These are phyloP conservation scores for Rhododendron vialii DNA, from an alignment of 148 eudicot species.

Conservation along the genomic window DNA sequence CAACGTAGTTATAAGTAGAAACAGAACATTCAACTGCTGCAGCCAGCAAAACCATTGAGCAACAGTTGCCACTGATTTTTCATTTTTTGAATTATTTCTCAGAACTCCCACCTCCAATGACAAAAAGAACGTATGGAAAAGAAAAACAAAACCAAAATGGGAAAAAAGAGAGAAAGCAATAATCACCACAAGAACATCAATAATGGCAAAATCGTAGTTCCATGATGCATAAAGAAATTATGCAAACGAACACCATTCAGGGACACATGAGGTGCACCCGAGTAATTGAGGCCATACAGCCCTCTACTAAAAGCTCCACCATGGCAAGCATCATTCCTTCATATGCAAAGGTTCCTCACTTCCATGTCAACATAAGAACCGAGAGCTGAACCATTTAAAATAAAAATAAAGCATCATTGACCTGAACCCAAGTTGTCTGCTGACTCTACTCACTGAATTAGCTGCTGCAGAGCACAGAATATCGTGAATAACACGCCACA, in stretches of 20 bases:
- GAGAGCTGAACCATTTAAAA: background rate
- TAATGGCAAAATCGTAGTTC: background rate
- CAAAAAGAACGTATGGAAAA: background rate
- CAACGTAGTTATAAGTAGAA: constrained; percentile 1
- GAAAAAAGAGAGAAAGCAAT: background rate
- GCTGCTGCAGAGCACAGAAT: background rate
- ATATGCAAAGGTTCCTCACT: background rate
- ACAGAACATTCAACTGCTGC: background rate
- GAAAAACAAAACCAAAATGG: background rate
- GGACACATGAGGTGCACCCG: background rate
- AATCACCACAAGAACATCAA: background rate
- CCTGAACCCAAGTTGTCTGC: background rate
- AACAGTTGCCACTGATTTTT: background rate
- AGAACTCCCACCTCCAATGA: background rate
- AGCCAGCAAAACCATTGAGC: background rate
- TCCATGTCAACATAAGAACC: background rate
- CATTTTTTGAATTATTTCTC: background rate
- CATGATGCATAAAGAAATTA: background rate
- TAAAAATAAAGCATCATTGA: background rate
- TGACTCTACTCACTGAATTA: background rate
- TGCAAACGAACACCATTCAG: background rate
- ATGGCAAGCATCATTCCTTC: background rate
- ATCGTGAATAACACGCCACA: background rate
- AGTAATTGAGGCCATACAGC: background rate
- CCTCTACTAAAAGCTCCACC: background rate